Conservation (phyloP, 306 rosid species). For the Malus fusca region DNA sequence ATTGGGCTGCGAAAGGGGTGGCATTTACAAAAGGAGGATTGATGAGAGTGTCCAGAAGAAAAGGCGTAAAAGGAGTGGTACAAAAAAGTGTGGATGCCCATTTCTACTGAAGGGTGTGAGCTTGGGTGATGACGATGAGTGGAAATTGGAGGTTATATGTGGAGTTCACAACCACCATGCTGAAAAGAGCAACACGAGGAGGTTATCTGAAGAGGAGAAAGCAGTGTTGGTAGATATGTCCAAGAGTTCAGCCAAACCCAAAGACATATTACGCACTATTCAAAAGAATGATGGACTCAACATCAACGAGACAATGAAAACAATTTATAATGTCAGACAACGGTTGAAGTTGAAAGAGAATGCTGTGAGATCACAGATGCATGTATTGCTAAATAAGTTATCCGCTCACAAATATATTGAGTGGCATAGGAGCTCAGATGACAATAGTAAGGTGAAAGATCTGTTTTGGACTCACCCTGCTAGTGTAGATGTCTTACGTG, state of each 20-base stretch:
- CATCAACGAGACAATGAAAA: neutral
- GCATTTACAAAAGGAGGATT: neutral
- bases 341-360: neutral
- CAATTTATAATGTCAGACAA: neutral
- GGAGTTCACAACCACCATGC: neutral
- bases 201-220: neutral
- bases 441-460: neutral
- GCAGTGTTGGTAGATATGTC: neutral
- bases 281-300: neutral
- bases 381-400: neutral
- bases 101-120: neutral
- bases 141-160: slow-evolving; percentile 3
- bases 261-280: neutral
- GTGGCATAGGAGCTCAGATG: neutral
- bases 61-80: neutral
- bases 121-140: neutral
- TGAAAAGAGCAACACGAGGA: neutral
- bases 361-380: neutral
- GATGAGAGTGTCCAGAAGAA: neutral
- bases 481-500: neutral
- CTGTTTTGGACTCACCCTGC: slow-evolving; percentile 6
- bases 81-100: slow-evolving; percentile 8
- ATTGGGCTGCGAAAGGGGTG: neutral
- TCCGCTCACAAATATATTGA: neutral
- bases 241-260: neutral